Conservation (phyloP, 345 rosid species). For the Diplotaxis tenuifolia region DNA sequence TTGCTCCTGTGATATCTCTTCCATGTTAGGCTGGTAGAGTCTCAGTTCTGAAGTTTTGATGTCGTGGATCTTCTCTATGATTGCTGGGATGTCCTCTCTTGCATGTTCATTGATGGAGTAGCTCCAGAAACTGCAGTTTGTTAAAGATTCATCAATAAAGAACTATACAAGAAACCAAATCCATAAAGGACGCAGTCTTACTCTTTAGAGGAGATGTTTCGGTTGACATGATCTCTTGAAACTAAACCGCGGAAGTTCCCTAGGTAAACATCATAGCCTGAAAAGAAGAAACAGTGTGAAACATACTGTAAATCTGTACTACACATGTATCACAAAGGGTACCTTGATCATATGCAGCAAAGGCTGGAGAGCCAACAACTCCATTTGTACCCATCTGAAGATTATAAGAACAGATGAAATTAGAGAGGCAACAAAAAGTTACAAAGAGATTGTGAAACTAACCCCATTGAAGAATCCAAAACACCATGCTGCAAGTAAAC, state of each 20-base stretch:
- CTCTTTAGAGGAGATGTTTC: conserved; percentile 73
- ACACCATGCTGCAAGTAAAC: conserved; percentile 90
- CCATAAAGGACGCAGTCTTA: conserved; percentile 38
- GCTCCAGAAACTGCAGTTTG: conserved; percentile 73
- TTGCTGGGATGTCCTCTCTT: conserved; percentile 79
- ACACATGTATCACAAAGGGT: background rate
- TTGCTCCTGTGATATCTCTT: conserved; percentile 57
- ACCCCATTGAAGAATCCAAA: conserved; percentile 98
- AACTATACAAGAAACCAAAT: background rate
- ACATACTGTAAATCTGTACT: background rate
- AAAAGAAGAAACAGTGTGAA: background rate
- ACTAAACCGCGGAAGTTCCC: conserved; percentile 93
- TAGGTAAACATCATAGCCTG: conserved; percentile 75
- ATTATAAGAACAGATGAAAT: conserved; percentile 1
- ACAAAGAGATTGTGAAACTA: conserved; percentile 26
- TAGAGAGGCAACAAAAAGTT: background rate
- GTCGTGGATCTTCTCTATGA: conserved; percentile 82
- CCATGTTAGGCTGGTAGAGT: conserved; percentile 50
- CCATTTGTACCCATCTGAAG: conserved; percentile 94
- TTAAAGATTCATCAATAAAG: conserved; percentile 1
- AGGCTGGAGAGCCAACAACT: conserved; percentile 95
- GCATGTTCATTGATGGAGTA: conserved; percentile 95
- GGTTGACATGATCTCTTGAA: conserved; percentile 85
- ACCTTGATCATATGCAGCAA: conserved; percentile 93
- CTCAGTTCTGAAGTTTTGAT: conserved; percentile 77